Base-by-base conservation (phyloP, 352 stramenopile species). In the Aphanomyces cochlioides region DNA sequence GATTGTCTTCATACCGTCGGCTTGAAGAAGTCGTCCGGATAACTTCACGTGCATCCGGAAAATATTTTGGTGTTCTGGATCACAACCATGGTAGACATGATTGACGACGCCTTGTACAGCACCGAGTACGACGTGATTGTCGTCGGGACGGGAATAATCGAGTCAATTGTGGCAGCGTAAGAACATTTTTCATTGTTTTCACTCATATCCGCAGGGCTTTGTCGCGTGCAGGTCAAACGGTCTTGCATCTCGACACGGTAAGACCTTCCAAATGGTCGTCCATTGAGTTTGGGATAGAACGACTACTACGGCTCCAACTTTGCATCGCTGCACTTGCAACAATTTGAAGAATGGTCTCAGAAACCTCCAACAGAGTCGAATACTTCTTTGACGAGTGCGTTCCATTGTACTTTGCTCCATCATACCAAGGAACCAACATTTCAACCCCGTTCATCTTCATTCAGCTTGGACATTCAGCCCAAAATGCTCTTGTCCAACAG, bases 241-340 rank as follows among this genome's bases (percentile, higher is more conserved):
- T 91, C 74, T 79, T 92, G 73, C 84, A 92, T 73, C 72, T 90
- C 4, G 84, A 92, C 67, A 81, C 89, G 79, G 82, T 92, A 74
- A 37, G 43, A 19, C 41, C 10, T 2, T 39, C 3, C 28, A 8
- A 53, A 47, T 47, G 38, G 8, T 37, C 15, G 12, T 50, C 17
- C 21, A 28, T 38, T 61, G 15, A 47, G n/a, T 17, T 66, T 17
- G 15, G 40, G 10, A 37, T 72, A 91, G 85, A 91, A 90, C 75
- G 85, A 92, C 64, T 90, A 90, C 59, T 92, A 92, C 56, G 85
- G 85, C 39, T 90, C 82, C 76, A 88, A 92, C 65, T 90, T 89
- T 60, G 82, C 85, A 36, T 90, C 85, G 6, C 86, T 92, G 63
- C 74, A 78, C 7, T 74, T 92, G 34, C 40, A 74, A 19, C 78